Evolutionary conservation across 2,329 filamentous ascomycete genomes (phyloP), one percentile per base, ranked within the genome.

Genomic region (Exserohilum turcica): DNA sequence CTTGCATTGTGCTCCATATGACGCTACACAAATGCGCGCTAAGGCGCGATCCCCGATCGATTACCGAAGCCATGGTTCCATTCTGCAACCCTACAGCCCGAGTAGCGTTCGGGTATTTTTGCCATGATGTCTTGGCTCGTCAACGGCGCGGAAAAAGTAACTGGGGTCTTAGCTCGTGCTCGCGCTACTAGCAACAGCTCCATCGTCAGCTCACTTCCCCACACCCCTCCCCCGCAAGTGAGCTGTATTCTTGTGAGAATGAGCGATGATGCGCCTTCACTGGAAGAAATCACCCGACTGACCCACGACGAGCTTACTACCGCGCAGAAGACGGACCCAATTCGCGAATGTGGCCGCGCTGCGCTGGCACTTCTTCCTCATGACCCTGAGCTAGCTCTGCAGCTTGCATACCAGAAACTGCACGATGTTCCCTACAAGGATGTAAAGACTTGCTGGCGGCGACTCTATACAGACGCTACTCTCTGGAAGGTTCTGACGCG

Each of bases 381-480:
- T 10, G 66, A 74, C 10, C 73, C 78, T 5, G 69, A 82, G 31
- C 83, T 88, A 51, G 72, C 88, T 13, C 73, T 85, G 5, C 77
- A 79, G 6, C 74, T 89, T 12, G 83, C 87, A 0, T 85, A 86
- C 49, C 77, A 83, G 36, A 88, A 86, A 59, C 84, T 93, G 56
- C 88, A 92, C 63, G 82, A 86, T 3, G 91, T 84, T 56, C 81
- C 85, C 1, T 92, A 85, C 69, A 83, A 82, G 56, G 79, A 86
- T 28, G 82, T 93, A 5, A 88, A 87, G 0, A 67, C 72, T 7
- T 84, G 82, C 65, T 94, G 90, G 90, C 79, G 86, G 19, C 79
- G 85, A 58, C 74, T 92, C 5, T 92, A 90, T 67, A 86, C 87
- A 0, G 88, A 92, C 49, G 84, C 87, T 1, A 83, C 84, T 49